Conservation (phyloP, 2,329 filamentous ascomycete genomes). For the Penicillium sp. region DNA sequence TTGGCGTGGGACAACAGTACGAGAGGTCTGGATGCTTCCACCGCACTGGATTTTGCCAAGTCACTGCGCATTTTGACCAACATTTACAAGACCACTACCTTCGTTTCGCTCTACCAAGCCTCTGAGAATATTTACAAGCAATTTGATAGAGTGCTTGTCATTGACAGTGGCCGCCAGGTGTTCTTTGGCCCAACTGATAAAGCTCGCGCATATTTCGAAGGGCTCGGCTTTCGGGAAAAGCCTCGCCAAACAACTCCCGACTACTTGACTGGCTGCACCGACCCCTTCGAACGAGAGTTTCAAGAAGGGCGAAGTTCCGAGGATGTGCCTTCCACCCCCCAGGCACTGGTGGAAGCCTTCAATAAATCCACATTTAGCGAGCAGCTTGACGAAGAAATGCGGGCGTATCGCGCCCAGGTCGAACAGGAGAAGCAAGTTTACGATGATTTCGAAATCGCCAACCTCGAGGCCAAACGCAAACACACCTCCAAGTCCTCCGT, state of each 20-base stretch:
- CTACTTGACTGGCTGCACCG: constrained; percentile 80
- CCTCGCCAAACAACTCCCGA: constrained; percentile 80
- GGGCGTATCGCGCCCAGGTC: constrained; percentile 66
- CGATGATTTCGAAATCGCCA: constrained; percentile 75
- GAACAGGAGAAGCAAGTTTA: constrained; percentile 67
- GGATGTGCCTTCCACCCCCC: constrained; percentile 70
- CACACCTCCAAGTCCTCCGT: constrained; percentile 72
- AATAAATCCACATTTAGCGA: constrained; percentile 63
- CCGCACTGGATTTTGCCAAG: constrained; percentile 67
- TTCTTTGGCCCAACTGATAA: constrained; percentile 72
- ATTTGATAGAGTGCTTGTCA: constrained; percentile 84
- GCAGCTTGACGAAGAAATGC: constrained; percentile 67
- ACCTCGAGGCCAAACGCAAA: constrained; percentile 76
- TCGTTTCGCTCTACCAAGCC: constrained; percentile 84
- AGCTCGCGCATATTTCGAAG: constrained; percentile 74
- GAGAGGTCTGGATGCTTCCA: constrained; percentile 69
- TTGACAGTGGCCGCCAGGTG: constrained; percentile 74
- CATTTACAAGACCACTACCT: constrained; percentile 80
- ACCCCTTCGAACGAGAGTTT: constrained; percentile 81
- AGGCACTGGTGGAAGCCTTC: constrained; percentile 71
- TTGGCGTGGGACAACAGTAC: constrained; percentile 77
- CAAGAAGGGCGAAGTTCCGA: constrained; percentile 65
- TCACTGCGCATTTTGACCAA: constrained; percentile 80
- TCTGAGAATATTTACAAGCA: constrained; percentile 78
- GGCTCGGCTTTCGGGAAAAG: constrained; percentile 72